Conservation (phyloP, 441 rosid species). For the Biscutella laevigata region DNA sequence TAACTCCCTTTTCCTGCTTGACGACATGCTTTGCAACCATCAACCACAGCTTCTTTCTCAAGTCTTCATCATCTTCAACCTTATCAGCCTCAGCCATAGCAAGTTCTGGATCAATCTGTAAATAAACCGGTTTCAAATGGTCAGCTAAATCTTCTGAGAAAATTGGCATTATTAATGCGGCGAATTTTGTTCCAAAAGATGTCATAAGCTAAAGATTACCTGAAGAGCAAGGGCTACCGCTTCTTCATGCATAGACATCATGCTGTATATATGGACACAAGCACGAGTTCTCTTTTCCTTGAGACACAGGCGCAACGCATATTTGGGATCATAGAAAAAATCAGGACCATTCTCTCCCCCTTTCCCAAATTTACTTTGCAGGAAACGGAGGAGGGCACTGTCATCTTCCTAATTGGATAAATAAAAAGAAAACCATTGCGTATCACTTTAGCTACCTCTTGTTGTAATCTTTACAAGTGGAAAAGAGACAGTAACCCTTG, state of each 20-base stretch:
- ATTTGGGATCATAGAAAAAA: slow-evolving; percentile 96
- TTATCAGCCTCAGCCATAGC: slow-evolving; percentile 99
- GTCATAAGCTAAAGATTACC: slow-evolving; percentile 36
- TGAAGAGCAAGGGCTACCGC: slow-evolving; percentile 99
- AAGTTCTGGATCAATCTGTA: slow-evolving; percentile 94
- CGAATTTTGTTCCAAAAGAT: background rate
- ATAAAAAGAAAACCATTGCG: background rate
- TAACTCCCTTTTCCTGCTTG: slow-evolving; percentile 91
- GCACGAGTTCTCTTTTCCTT: slow-evolving; percentile 96
- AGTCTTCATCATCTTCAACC: slow-evolving; percentile 98
- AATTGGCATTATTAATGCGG: background rate
- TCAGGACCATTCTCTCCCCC: slow-evolving; percentile 85
- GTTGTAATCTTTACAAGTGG: background rate
- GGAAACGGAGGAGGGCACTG: slow-evolving; percentile 80
- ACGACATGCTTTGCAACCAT: slow-evolving; percentile 99
- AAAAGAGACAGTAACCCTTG: background rate
- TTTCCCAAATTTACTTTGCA: slow-evolving; percentile 96
- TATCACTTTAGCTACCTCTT: background rate
- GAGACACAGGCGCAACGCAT: slow-evolving; percentile 95
- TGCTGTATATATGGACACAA: slow-evolving; percentile 93
- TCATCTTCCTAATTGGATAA: slow-evolving; percentile 72
- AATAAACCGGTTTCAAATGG: slow-evolving; percentile 4
- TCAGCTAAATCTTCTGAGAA: background rate
- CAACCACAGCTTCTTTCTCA: slow-evolving; percentile 98
- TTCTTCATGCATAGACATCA: slow-evolving; percentile 99